phyloP scores from a whole-genome alignment of 176 grass and related monocot species.

The Melocanna baccifera region DNA sequence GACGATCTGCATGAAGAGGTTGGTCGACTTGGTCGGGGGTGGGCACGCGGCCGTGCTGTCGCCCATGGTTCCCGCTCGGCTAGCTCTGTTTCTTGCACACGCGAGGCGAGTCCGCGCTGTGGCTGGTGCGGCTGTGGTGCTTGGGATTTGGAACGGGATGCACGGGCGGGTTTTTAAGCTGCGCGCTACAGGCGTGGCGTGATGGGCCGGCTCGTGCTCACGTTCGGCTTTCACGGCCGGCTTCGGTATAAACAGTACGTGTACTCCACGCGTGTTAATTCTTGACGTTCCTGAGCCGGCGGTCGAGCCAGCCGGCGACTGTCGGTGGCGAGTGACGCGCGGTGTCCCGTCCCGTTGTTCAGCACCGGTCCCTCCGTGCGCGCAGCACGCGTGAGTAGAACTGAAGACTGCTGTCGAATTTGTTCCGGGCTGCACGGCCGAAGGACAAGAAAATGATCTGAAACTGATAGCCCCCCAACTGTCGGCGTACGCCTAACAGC shows the following conservation, averaged over 20 bases:
- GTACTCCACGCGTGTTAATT: no score
- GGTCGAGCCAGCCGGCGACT: no score
- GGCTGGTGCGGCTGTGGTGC: background rate
- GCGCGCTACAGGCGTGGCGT: background rate
- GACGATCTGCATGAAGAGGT: constrained; percentile 68
- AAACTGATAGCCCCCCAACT: background rate
- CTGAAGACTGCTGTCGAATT: background rate
- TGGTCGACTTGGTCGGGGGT: constrained; percentile 33
- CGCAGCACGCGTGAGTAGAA: no score
- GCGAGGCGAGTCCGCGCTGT: background rate
- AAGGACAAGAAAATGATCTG: background rate
- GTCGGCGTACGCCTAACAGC: background rate
- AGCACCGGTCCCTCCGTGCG: background rate
- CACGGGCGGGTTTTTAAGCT: background rate
- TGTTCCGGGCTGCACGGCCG: background rate
- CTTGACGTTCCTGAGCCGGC: no score
- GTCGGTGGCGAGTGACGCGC: no score
- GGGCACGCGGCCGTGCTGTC: background rate
- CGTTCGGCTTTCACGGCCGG: background rate
- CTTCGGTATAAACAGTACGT: no score
- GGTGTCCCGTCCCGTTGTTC: background rate
- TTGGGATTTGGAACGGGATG: background rate
- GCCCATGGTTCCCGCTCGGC: constrained; percentile 14
- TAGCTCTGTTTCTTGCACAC: background rate
- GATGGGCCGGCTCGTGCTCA: background rate